Evolutionary conservation across 2,329 filamentous ascomycete species (phyloP).

Genomic region (Colletotrichum tamarilloi): DNA sequence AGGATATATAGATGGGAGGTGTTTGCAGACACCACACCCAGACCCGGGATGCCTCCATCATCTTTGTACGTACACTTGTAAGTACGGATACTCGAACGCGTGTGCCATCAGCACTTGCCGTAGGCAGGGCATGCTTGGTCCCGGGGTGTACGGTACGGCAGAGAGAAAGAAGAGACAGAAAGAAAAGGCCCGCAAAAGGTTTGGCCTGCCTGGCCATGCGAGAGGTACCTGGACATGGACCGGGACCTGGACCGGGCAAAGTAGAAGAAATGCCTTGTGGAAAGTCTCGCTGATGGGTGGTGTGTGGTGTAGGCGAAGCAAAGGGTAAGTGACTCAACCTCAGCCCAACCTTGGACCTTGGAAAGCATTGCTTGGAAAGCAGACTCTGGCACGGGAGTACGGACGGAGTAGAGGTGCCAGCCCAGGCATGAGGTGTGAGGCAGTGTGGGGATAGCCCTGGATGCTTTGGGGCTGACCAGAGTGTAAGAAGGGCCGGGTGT

Average conservation of each 20-base stretch:
- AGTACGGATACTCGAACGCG: background rate
- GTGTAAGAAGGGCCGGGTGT: background rate
- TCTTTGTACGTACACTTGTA: slow-evolving; percentile 10
- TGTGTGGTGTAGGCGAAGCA: slow-evolving; percentile 6
- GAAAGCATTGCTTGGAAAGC: background rate
- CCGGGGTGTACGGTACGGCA: slow-evolving; percentile 1
- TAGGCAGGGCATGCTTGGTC: slow-evolving; percentile 19
- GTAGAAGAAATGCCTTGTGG: slow-evolving; percentile 12
- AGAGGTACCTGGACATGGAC: slow-evolving; percentile 9
- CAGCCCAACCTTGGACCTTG: background rate
- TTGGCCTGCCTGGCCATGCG: slow-evolving; percentile 15
- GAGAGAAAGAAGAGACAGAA: background rate
- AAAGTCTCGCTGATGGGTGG: slow-evolving; percentile 19
- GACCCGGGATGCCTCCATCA: slow-evolving; percentile 23
- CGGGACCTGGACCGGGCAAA: background rate
- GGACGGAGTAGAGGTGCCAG: no score
- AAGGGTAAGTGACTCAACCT: slow-evolving; percentile 9
- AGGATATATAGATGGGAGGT: slow-evolving; percentile 20
- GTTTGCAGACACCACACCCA: background rate
- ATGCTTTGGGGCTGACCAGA: slow-evolving; percentile 13
- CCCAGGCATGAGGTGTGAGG: background rate
- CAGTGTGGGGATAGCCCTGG: background rate
- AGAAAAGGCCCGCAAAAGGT: slow-evolving; percentile 7
- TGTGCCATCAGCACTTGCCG: slow-evolving; percentile 19
- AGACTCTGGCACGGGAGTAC: background rate